Conservation (phyloP, 2,329 filamentous ascomycete species). For the Talaromyces sp. region DNA sequence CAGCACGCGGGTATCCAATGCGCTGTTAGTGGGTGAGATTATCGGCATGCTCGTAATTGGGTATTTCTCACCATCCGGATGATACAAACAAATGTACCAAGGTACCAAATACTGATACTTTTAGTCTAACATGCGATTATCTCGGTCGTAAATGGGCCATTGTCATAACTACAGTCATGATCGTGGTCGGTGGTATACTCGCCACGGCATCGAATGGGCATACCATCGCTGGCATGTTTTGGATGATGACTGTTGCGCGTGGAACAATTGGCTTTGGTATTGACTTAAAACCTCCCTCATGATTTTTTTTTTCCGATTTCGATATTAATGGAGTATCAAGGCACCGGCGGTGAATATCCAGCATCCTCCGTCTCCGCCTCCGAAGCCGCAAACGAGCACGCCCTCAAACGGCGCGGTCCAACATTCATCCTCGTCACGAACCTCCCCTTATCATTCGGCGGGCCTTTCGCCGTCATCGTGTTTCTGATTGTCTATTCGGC, state of each 20-base stretch:
- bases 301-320: background rate
- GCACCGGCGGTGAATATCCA: slow-evolving; percentile 48
- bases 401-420: slow-evolving; percentile 37
- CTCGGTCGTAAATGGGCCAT: slow-evolving; percentile 48
- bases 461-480: slow-evolving; percentile 43
- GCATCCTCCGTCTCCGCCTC: slow-evolving; percentile 47
- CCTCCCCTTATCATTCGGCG: slow-evolving; percentile 40
- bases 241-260: slow-evolving; percentile 51
- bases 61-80: slow-evolving; percentile 14
- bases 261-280: slow-evolving; percentile 49
- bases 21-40: slow-evolving; percentile 28
- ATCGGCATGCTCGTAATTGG: slow-evolving; percentile 28
- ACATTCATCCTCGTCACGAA: slow-evolving; percentile 50
- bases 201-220: slow-evolving; percentile 45
- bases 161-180: slow-evolving; percentile 44
- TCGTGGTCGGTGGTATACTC: slow-evolving; percentile 47
- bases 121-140: slow-evolving; percentile 42
- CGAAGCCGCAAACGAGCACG: slow-evolving; percentile 49
- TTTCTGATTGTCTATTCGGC: slow-evolving; percentile 48
- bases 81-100: background rate
- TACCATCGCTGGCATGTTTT: slow-evolving; percentile 50
- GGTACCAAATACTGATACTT: too few species aligned
- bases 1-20: slow-evolving; percentile 30
- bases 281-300: background rate
- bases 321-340: slow-evolving; percentile 15